These are phyloP conservation scores for Hygrophorus russula DNA, from an alignment of 768 basidiomycete genomes.

Conservation along the genomic window DNA sequence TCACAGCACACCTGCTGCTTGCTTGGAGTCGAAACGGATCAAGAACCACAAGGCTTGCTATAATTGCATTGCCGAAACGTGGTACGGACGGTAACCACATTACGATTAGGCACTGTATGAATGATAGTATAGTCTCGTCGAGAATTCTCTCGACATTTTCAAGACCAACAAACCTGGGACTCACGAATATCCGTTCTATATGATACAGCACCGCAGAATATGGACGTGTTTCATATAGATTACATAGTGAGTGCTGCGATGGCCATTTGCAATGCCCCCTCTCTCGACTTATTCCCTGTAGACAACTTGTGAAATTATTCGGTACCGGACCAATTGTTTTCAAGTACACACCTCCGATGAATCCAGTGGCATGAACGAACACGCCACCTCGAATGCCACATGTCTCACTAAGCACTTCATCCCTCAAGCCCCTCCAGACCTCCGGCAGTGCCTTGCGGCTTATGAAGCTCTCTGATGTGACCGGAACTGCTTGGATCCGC, in stretches of 20 bases:
- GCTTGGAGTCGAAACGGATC: too few relatives aligned
- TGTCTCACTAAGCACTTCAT: slow-evolving; percentile 63
- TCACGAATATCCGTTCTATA: too few relatives aligned
- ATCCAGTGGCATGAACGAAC: slow-evolving; percentile 93
- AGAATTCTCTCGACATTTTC: too few relatives aligned
- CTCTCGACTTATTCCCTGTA: slow-evolving; percentile 79
- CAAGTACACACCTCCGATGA: slow-evolving; percentile 71
- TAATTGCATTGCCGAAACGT: too few relatives aligned
- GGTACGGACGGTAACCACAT: too few relatives aligned
- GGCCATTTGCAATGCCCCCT: slow-evolving; percentile 78
- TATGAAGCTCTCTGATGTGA: slow-evolving; percentile 73
- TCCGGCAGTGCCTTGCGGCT: slow-evolving; percentile 91
- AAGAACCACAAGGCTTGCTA: too few relatives aligned
- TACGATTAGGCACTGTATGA: too few relatives aligned
- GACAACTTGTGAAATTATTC: slow-evolving; percentile 3
- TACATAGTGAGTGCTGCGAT: slow-evolving; percentile 45
- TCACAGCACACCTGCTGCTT: too few relatives aligned
- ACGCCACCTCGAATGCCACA: slow-evolving; percentile 76
- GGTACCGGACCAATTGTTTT: neutral
- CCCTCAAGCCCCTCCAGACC: slow-evolving; percentile 84
- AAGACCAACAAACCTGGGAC: too few relatives aligned
- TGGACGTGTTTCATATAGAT: neutral
- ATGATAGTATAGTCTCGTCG: too few relatives aligned
- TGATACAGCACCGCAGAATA: too few relatives aligned
- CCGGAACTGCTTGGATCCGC: slow-evolving; percentile 89